phyloP scores from a whole-genome alignment of 1,284 basidiomycete species.

The Takashimella tepidaria region DNA sequence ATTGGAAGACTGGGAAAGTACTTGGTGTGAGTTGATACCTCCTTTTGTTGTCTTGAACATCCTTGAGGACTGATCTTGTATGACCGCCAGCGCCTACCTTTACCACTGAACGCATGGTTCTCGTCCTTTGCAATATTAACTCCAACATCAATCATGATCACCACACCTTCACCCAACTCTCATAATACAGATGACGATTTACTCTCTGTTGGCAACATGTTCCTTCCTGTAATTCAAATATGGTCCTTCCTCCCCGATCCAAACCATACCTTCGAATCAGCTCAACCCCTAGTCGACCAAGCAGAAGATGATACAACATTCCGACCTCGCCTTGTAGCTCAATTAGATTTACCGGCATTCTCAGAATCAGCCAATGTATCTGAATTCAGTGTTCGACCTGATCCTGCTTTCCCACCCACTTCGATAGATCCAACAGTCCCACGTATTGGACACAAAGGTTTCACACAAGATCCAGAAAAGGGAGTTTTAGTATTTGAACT shows the following conservation, averaged over 20 bases:
- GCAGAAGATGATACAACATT: constrained; percentile 33
- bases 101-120: constrained; percentile 32
- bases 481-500: constrained; percentile 44
- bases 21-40: constrained; percentile 26
- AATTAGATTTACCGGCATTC: constrained; percentile 33
- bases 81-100: constrained; percentile 19
- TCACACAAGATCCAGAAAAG: constrained; percentile 39
- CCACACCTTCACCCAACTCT: constrained; percentile 24
- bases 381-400: constrained; percentile 41
- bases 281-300: constrained; percentile 28
- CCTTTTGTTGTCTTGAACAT: neutral
- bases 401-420: constrained; percentile 38
- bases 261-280: constrained; percentile 12
- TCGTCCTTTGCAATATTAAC: constrained; percentile 28
- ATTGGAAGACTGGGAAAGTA: constrained; percentile 46
- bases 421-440: constrained; percentile 1
- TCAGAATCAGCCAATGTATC: constrained; percentile 14
- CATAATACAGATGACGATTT: constrained; percentile 11
- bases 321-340: constrained; percentile 25
- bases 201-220: constrained; percentile 10
- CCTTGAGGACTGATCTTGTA: constrained; percentile 1
- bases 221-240: constrained; percentile 38
- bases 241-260: constrained; percentile 33
- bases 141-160: constrained; percentile 34
- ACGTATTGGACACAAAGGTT: constrained; percentile 30